Evolutionary conservation across 495 filamentous ascomycete species (phyloP).

Genomic region (Cercophora newfieldiana): DNA sequence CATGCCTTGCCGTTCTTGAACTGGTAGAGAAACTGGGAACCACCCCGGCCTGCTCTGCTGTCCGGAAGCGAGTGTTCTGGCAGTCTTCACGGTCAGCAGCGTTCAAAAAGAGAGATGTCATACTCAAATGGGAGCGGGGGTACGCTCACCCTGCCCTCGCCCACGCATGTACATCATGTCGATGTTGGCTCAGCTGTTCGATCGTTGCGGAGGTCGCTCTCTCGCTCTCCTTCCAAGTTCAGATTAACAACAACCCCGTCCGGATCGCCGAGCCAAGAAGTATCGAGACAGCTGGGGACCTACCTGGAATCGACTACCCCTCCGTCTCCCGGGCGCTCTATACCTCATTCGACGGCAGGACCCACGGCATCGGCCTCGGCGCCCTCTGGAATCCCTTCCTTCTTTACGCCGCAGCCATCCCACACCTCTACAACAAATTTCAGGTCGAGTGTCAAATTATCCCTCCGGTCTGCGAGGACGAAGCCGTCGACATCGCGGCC

Average conservation of each 20-base stretch:
- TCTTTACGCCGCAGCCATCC: slow-evolving; percentile 31
- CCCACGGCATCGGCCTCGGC: slow-evolving; percentile 27
- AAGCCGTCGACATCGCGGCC: slow-evolving; percentile 48
- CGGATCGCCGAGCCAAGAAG: neutral
- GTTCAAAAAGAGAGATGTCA: slow-evolving; percentile 31
- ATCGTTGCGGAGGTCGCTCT: slow-evolving; percentile 79
- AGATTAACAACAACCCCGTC: slow-evolving; percentile 40
- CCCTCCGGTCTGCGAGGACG: slow-evolving; percentile 51
- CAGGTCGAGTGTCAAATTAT: slow-evolving; percentile 50
- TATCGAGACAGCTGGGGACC: neutral
- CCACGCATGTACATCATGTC: slow-evolving; percentile 75
- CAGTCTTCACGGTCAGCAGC: neutral
- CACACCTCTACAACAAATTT: slow-evolving; percentile 36
- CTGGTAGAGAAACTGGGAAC: slow-evolving; percentile 1
- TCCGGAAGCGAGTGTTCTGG: neutral
- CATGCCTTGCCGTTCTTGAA: slow-evolving; percentile 7
- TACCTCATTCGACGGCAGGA: slow-evolving; percentile 26
- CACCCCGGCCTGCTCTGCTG: neutral
- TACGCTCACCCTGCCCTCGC: slow-evolving; percentile 79
- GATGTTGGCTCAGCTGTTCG: slow-evolving; percentile 75
- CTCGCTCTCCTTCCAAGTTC: slow-evolving; percentile 85
- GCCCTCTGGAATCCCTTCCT: slow-evolving; percentile 25
- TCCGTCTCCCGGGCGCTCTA: slow-evolving; percentile 12
- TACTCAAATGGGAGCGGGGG: slow-evolving; percentile 62
- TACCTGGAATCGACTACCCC: slow-evolving; percentile 18